Evolutionary conservation across 164 flowering plant genomes (phyloP).

Genomic region (Vitis rupestris): DNA sequence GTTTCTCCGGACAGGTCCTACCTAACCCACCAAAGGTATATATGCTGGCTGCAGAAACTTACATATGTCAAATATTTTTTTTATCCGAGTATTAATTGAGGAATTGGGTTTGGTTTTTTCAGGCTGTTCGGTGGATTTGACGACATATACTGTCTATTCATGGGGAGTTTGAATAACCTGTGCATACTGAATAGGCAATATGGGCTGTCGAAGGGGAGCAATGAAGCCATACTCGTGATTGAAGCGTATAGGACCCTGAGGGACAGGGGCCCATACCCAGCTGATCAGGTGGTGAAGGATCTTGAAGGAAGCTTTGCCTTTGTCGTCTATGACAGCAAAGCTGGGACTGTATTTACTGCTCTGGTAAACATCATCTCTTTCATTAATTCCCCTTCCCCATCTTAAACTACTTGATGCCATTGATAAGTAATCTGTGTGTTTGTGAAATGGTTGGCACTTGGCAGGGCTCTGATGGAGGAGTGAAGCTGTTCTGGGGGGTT

Average conservation of each 20-base stretch:
- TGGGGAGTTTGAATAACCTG: slow-evolving; percentile 76
- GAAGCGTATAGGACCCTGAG: slow-evolving; percentile 86
- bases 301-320: slow-evolving; percentile 87
- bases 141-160: slow-evolving; percentile 78
- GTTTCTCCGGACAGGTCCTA: slow-evolving; percentile 25
- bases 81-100: not conserved
- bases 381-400: too few species aligned
- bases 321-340: slow-evolving; percentile 70
- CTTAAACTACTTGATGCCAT: too few species aligned
- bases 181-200: slow-evolving; percentile 62
- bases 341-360: slow-evolving; percentile 68
- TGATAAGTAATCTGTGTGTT: too few species aligned
- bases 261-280: slow-evolving; percentile 90
- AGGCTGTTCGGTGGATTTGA: slow-evolving; percentile 82
- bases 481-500: slow-evolving; percentile 82
- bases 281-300: slow-evolving; percentile 90
- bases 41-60: not conserved
- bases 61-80: not conserved
- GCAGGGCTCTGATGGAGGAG: slow-evolving; percentile 78
- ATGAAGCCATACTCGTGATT: slow-evolving; percentile 80
- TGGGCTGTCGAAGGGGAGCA: slow-evolving; percentile 61
- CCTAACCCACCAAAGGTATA: slow-evolving; percentile 38
- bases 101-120: slow-evolving; percentile 3
- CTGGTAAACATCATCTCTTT: slow-evolving; percentile 37
- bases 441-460: not conserved